Base-by-base conservation (phyloP, 768 basidiomycete genomes). In the Suillus plorans region DNA sequence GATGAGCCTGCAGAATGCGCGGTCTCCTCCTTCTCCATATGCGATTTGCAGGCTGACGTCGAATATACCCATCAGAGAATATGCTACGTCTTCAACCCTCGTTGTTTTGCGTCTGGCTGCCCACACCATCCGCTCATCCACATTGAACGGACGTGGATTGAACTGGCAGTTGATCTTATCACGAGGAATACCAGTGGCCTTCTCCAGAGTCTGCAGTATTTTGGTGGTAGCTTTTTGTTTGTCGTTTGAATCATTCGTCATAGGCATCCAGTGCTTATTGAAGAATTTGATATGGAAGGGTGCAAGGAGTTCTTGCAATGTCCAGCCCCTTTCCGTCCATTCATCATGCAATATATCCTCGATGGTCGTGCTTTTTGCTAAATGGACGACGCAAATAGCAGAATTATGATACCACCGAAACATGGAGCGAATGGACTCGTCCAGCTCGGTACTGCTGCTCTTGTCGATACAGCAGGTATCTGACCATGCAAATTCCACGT, bases 31-130 rank as follows among this genome's bases (percentile, higher is more conserved):
- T 55, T 68, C 68, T 37, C 69, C 69, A 57, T 70, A 70, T 16
- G 60, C 52, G 25, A 69, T 65, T 8, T 66, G 58, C 20, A 70
- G 36, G 44, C 60, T 60, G 45, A 67, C 66, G 18, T 63, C 60
- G 47, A 70, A 67, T 9, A 70, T 44, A 6, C 64, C 68, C 57
- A 70, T 56, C 22, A 70, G 49, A 18, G 65, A 69, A 45, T 70
- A 70, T 8, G 68, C 66, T 18, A 44, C 57, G 39, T 70, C 69
- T 55, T 69, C 69, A 28, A 53, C 49, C 34, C 64, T 50, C 31
- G 64, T 67, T 42, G 69, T 70, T 22, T 47, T 67, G 47, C 69
- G 53, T 25, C 50, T 61, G 10, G 69, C 63, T 37, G 68, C 69
- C 69, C 69, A 69, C 4, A 16, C 42, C 50, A 70, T 63, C 28